These are phyloP conservation scores for Pterocarpus macrocarpus DNA, from an alignment of 306 rosid genomes.

Conservation along the genomic window DNA sequence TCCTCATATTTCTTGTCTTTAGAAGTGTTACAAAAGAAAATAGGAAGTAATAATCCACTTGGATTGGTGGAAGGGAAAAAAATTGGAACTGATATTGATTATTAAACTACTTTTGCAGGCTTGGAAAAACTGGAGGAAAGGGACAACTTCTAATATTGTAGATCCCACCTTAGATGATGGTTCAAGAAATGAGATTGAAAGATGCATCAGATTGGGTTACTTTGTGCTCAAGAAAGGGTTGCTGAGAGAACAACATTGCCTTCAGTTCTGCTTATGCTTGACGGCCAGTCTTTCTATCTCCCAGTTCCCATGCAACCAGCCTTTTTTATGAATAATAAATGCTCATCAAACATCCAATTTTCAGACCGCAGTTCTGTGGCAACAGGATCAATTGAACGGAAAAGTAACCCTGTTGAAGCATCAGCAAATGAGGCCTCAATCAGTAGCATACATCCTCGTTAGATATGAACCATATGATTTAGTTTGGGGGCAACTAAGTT, in stretches of 20 bases:
- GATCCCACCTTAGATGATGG: slow-evolving; percentile 12
- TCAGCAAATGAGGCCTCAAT: slow-evolving; percentile 42
- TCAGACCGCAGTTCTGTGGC: background rate
- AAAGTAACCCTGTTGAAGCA: background rate
- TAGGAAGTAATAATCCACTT: background rate
- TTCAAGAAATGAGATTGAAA: background rate
- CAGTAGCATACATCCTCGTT: slow-evolving; percentile 42
- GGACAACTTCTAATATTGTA: slow-evolving; percentile 31
- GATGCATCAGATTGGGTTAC: slow-evolving; percentile 47
- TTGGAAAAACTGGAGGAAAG: slow-evolving; percentile 58
- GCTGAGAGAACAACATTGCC: slow-evolving; percentile 42
- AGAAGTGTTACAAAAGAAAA: background rate
- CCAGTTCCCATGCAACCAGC: slow-evolving; percentile 46
- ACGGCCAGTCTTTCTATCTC: slow-evolving; percentile 26
- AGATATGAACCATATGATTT: background rate
- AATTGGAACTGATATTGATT: background rate
- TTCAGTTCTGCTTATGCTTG: slow-evolving; percentile 47
- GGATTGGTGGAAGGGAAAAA: background rate
- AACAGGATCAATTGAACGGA: background rate
- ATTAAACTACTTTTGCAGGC: slow-evolving; percentile 48
- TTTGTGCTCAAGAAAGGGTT: slow-evolving; percentile 52
- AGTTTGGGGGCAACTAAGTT: slow-evolving; percentile 31
- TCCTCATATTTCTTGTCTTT: background rate
- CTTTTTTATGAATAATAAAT: slow-evolving; percentile 3
- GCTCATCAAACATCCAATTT: slow-evolving; percentile 24